Conservation (phyloP, 345 rosid genomes). For the Microcos paniculata region DNA sequence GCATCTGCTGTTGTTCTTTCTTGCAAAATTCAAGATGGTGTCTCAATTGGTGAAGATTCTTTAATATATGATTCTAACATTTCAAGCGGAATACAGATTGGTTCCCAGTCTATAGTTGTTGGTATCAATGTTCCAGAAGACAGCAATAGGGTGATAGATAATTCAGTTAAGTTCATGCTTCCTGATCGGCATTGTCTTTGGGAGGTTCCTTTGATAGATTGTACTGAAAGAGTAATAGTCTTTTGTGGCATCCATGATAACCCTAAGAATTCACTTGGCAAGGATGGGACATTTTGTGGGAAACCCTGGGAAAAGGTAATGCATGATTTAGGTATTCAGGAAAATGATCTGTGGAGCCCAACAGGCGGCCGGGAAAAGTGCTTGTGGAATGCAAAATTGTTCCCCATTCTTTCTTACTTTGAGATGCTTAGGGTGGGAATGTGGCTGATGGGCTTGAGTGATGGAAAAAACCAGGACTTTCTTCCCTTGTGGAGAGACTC, state of each 20-base stretch:
- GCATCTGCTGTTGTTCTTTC: constrained; percentile 86
- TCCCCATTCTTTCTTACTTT: constrained; percentile 64
- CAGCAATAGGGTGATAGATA: constrained; percentile 30
- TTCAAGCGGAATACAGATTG: constrained; percentile 75
- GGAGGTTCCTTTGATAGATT: constrained; percentile 91
- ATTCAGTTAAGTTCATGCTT: constrained; percentile 65
- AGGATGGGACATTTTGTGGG: constrained; percentile 88
- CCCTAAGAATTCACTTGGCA: constrained; percentile 62
- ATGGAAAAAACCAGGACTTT: constrained; percentile 36
- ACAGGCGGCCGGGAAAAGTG: constrained; percentile 57
- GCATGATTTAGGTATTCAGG: constrained; percentile 68
- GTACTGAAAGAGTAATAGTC: constrained; percentile 65
- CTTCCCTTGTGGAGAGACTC: constrained; percentile 74
- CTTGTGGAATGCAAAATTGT: constrained; percentile 93
- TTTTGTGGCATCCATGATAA: constrained; percentile 96
- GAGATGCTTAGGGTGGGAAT: constrained; percentile 79
- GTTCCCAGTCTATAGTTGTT: constrained; percentile 87
- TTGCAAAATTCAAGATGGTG: constrained; percentile 80
- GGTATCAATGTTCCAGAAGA: constrained; percentile 64
- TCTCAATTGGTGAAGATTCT: constrained; percentile 92
- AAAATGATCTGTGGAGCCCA: constrained; percentile 73
- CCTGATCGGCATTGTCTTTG: constrained; percentile 97
- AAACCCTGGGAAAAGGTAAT: constrained; percentile 81
- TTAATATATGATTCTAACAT: constrained; percentile 79
- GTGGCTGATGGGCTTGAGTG: constrained; percentile 90